Base-by-base conservation (phyloP, 495 filamentous ascomycete genomes). In the Aspergillus sclerotioniger region DNA sequence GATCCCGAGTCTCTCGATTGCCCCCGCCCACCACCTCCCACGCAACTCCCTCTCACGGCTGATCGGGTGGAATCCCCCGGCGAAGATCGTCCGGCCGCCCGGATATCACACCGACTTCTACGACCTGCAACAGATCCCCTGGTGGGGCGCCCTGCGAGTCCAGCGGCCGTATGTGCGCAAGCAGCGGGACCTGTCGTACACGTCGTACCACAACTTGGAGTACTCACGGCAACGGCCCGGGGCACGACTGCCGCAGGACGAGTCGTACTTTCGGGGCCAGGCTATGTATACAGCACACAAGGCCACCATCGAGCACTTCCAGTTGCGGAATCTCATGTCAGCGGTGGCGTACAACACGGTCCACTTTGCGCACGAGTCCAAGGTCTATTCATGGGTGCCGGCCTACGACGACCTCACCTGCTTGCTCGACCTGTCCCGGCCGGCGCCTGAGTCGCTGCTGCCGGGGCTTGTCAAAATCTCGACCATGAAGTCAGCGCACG, bases 241-340 rank as follows among this genome's bases (percentile, higher is more conserved):
- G 6, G 57, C 64, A 25, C 62, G 59, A 16, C 66, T 77, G 7
- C 65, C 70, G 4, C 57, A 58, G 15, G 56, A 60, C 8, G 76
- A 77, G 49, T 52, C 51, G 1, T 90, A 81, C 68, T 93, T 90
- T 71, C 76, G 80, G 15, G 94, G 88, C 60, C 82, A 82, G 17
- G 78, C 82, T 28, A 91, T 91, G 84, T 81, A 88, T 56, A 84
- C 88, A 3, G 71, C 76, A 35, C 80, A 82, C 28, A 80, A 84
- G 43, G 81, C 89, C 17, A 80, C 81, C 28, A 73, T 93, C 21
- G 76, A 88, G 35, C 93, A 97, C 70, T 96, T 96, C 63, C 93
- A 98, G 64, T 82, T 97, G 15, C 89, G 93, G 48, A 93, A 96
- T 67, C 72, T 94, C 1, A 78, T 98, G 57, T 86, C 86, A 3